Evolutionary conservation across 805 yeast genomes (phyloP), one percentile per base, ranked within the genome.

Genomic region (Starmerella vitae): DNA sequence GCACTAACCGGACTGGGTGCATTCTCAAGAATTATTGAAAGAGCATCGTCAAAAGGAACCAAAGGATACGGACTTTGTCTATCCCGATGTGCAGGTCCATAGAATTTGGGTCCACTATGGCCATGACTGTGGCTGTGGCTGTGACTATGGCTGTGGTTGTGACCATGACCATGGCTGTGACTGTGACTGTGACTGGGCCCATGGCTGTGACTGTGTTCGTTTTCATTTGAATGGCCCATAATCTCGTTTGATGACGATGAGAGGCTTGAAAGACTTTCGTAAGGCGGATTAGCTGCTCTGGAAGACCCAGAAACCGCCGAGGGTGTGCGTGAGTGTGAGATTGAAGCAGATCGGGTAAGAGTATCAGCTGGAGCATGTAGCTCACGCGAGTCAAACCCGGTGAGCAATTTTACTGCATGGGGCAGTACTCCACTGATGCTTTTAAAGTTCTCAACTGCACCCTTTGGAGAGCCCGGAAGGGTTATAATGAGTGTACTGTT

Each of bases 381-480:
- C 1, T 55, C 58, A 33, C 74, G 53, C 3, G 73, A 54, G 33
- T 60, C 55, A 3, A 50, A 58, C 12, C 56, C 56, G 0, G 43
- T 56, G 10, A 63, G 43, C 38, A 68, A 67, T 7, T 50, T 45
- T 32, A 70, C 44, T 0, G 72, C 72, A 51, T 71, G 76, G 1
- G 61, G 59, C 28, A 71, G 44, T 2, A 63, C 56, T 1, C 47
- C 53, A 1, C 60, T 32, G 9, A 70, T 42, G 0, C 71, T 65
- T 13, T 52, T 55, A 22, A 68, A 43, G 43, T 67, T 67, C 48
- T 71, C 75, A 1, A 43, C 44, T 0, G 70, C 68, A 1, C 66
- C 76, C 41, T 62, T 67, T 1, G 71, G 70, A 1, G 73, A 68
- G 0, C 76, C 76, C 0, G 76, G 76, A 3, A 70, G 52, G 0